These are phyloP conservation scores for Oxyria digyna DNA, from an alignment of 148 eudicot genomes.

Conservation along the genomic window DNA sequence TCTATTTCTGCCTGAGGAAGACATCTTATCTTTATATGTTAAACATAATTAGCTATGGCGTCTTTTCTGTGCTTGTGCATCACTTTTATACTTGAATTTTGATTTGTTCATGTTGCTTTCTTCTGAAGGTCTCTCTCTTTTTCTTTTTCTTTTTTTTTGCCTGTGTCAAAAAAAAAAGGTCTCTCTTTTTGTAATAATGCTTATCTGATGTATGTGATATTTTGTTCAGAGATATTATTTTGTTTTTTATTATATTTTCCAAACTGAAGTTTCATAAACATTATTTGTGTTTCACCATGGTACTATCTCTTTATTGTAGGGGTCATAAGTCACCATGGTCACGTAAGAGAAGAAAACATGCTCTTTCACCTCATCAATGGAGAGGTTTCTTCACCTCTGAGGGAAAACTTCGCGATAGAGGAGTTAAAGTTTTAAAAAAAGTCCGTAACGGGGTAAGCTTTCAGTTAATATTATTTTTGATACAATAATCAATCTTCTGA, in stretches of 20 bases:
- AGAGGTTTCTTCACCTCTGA: constrained; percentile 34
- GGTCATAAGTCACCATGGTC: constrained; percentile 69
- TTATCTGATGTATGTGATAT: background rate
- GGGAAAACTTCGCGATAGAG: constrained; percentile 53
- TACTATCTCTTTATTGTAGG: constrained; percentile 6
- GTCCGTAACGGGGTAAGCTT: constrained; percentile 59
- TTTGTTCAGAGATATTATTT: background rate
- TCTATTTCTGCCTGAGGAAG: background rate
- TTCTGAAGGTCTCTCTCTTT: no score
- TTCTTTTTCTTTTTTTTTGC: no score
- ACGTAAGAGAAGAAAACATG: constrained; percentile 45
- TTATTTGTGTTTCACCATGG: background rate
- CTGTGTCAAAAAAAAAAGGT: no score
- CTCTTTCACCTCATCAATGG: constrained; percentile 55
- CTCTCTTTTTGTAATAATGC: background rate
- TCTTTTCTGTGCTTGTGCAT: background rate
- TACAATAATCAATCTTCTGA: background rate
- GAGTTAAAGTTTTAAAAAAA: constrained; percentile 61
- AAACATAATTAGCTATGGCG: background rate
- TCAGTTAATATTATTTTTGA: background rate
- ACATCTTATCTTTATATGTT: background rate
- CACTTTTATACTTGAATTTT: background rate
- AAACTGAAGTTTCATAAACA: background rate
- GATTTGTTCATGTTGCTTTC: no score
- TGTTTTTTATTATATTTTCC: background rate